Evolutionary conservation across 2,329 filamentous ascomycete genomes (phyloP), one percentile per base, ranked within the genome.

Genomic region (Fonsecaea pedrosoi): DNA sequence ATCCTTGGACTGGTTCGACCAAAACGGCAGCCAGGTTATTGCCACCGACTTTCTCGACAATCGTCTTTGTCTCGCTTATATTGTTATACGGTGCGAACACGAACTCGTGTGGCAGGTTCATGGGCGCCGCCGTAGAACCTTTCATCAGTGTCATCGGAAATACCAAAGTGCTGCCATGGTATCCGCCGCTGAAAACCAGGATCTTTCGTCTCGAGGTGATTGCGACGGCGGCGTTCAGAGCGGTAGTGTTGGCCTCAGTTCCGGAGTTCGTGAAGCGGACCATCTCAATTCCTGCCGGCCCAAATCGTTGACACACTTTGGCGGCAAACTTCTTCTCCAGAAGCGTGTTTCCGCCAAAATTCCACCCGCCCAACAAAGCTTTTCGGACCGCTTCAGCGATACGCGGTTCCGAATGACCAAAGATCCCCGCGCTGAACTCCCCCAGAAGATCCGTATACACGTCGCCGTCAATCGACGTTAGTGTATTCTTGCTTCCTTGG

Each of bases 101-200:
- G 77, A 84, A 90, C 4, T 89, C 84, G 1, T 83, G 72, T 30
- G 86, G 84, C 0, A 84, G 81, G 30, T 82, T 83, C 45, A 83
- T 82, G 0, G 77, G 74, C 1, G 38, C 38, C 12, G 2, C 2
- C 12, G 10, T 42, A 10, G 38, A 42, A 2, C 61, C 0, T 54
- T 54, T 54, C 50, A 54, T 54, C 21, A 54, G 50, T 6, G 30
- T 25, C 50, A 54, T 42, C 38, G 38, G 38, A 15, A 42, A 42
- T 42, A 42, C 38, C 38, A 88, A 82, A 0, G 82, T 82, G 1
- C 84, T 85, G 2, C 86, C 85, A 70, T 98, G 87, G 94, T 94
- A 1, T 96, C 96, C 74, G 83, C 97, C 1, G 81, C 86, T 7
- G 91, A 97, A 78, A 92, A 97, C 74, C 84, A 87, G 69, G 88